phyloP scores from a whole-genome alignment of 73 alveolate species.

The Paramecium octaurelia region DNA sequence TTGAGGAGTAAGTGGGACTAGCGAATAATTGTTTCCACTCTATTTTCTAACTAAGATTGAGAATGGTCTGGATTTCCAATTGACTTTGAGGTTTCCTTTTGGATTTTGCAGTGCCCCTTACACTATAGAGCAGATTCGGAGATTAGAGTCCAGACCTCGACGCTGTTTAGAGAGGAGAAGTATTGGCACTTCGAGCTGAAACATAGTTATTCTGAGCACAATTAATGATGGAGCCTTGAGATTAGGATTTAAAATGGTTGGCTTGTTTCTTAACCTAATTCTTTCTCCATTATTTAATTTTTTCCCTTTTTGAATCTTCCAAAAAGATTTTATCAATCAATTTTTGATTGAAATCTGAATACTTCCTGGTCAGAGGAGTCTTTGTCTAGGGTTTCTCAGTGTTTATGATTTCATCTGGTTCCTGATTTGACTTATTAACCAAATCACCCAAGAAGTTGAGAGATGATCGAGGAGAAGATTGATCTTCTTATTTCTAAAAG shows the following conservation, averaged over 20 bases:
- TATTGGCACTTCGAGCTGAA: neutral
- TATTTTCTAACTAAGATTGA: neutral
- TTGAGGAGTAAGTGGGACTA: neutral
- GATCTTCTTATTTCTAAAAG: neutral
- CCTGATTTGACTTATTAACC: neutral
- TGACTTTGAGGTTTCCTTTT: neutral
- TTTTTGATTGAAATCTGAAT: neutral
- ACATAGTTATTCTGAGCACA: neutral
- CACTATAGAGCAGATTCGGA: neutral
- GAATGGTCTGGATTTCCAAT: neutral
- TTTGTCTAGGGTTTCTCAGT: neutral
- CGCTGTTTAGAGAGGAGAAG: neutral
- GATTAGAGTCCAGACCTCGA: neutral
- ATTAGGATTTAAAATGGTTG: neutral
- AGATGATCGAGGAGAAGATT: slow-evolving; percentile 1
- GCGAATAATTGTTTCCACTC: slow-evolving; percentile 9
- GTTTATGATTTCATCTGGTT: neutral
- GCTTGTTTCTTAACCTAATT: neutral
- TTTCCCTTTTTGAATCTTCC: slow-evolving; percentile 20
- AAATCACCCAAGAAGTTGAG: neutral
- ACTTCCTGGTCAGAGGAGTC: neutral
- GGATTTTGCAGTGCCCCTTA: neutral
- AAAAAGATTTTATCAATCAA: neutral
- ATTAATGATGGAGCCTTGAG: neutral
- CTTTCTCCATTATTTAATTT: neutral